These are phyloP conservation scores for Neurospora intermedia DNA, from an alignment of 495 filamentous ascomycete genomes.

Conservation along the genomic window DNA sequence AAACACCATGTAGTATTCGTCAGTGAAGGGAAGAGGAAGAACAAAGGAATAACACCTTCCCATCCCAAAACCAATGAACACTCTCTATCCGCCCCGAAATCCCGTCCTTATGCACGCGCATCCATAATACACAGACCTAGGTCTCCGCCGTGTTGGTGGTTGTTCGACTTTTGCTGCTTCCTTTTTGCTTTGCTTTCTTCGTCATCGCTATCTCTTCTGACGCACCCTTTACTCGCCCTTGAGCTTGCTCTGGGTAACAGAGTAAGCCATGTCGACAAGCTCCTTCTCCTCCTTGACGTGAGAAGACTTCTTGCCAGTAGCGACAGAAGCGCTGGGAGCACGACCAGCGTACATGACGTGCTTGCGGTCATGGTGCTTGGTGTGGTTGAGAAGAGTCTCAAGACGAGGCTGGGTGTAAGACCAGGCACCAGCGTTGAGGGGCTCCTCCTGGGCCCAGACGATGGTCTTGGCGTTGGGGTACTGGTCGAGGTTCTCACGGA, in stretches of 20 bases:
- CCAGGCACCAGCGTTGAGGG: slow-evolving; percentile 93
- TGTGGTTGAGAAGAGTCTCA: slow-evolving; percentile 88
- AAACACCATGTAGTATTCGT: not conserved
- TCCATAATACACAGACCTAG: not conserved
- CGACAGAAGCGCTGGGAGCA: slow-evolving; percentile 79
- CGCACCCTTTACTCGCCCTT: slow-evolving; percentile 51
- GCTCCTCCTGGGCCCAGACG: slow-evolving; percentile 95
- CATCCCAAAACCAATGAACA: not conserved
- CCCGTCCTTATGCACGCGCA: not conserved
- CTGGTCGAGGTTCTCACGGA: slow-evolving; percentile 87
- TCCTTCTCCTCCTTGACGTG: slow-evolving; percentile 94
- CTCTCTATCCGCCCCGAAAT: not conserved
- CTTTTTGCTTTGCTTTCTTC: not conserved
- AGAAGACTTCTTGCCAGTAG: slow-evolving; percentile 78
- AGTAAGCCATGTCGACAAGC: slow-evolving; percentile 63
- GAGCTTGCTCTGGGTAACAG: slow-evolving; percentile 53
- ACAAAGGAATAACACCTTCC: not conserved
- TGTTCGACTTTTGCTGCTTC: not conserved
- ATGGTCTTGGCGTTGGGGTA: slow-evolving; percentile 96
- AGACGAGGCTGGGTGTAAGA: slow-evolving; percentile 89
- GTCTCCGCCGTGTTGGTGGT: not conserved
- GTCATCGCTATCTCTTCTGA: not conserved
- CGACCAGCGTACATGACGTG: slow-evolving; percentile 96
- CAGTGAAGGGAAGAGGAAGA: not conserved
- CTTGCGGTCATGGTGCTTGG: slow-evolving; percentile 79